Conservation (phyloP, 305 asterid genomes). For the Fraxinus platypoda region DNA sequence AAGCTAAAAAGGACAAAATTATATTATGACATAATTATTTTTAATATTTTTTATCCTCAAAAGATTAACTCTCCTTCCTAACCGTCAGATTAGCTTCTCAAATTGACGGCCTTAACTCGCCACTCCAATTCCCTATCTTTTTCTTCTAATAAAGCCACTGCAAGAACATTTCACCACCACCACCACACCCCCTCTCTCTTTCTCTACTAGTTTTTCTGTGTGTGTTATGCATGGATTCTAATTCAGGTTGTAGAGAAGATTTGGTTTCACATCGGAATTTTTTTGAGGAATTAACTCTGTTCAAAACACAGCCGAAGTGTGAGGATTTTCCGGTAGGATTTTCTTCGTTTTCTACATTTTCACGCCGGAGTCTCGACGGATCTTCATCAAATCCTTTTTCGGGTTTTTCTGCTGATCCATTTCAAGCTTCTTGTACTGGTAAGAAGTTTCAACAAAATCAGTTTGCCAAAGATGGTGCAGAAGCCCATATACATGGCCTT, state of each 20-base stretch:
- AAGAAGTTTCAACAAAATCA: slow-evolving; percentile 14
- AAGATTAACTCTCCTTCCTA: slow-evolving; percentile 26
- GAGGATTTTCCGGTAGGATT: slow-evolving; percentile 25
- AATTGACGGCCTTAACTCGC: slow-evolving; percentile 20
- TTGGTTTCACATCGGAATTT: slow-evolving; percentile 20
- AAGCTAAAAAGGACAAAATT: slow-evolving; percentile 15
- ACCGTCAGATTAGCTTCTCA: slow-evolving; percentile 30
- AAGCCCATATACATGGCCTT: slow-evolving; percentile 11
- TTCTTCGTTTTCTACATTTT: slow-evolving; percentile 18
- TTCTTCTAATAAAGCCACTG: slow-evolving; percentile 28
- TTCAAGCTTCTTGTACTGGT: not conserved
- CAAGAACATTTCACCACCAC: slow-evolving; percentile 23
- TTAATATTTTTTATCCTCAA: not conserved
- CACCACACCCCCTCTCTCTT: not conserved
- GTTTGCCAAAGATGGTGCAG: slow-evolving; percentile 11
- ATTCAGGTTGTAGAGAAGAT: slow-evolving; percentile 23
- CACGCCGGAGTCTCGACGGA: slow-evolving; percentile 9
- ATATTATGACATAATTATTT: slow-evolving; percentile 2
- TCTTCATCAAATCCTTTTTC: slow-evolving; percentile 14
- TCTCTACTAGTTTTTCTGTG: not conserved
- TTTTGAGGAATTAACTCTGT: slow-evolving; percentile 20
- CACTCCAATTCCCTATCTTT: slow-evolving; percentile 4
- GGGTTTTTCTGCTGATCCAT: slow-evolving; percentile 33
- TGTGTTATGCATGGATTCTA: slow-evolving; percentile 36
- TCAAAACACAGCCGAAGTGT: slow-evolving; percentile 16